Conservation (phyloP, 371 early-diverging fungal species). For the Blakeslea trispora region DNA sequence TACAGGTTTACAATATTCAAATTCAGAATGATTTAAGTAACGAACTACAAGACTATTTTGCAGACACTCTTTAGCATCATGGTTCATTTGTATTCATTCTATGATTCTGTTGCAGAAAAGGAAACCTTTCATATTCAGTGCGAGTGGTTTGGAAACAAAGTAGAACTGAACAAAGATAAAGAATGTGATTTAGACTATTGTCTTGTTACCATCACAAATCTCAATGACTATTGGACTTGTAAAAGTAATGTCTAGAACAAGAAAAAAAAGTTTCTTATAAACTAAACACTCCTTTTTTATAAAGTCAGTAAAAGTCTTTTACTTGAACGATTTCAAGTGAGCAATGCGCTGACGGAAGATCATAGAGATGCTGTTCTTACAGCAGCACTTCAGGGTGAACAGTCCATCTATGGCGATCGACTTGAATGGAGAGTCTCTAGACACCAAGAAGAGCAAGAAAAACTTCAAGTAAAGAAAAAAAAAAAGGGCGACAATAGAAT, state of each 20-base stretch:
- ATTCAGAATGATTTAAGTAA: too few relatives aligned
- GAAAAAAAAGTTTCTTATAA: too few relatives aligned
- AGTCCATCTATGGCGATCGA: background rate
- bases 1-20: too few relatives aligned
- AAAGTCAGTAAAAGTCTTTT: background rate
- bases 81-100: background rate
- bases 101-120: background rate
- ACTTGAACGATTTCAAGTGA: background rate
- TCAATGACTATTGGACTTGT: background rate
- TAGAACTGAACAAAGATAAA: background rate
- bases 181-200: background rate
- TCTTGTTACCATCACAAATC: background rate
- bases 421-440: slow-evolving; percentile 4
- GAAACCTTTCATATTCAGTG: slow-evolving; percentile 7
- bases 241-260: too few relatives aligned
- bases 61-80: too few relatives aligned
- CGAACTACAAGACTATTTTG: too few relatives aligned
- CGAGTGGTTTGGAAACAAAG: slow-evolving; percentile 1
- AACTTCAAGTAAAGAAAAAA: background rate
- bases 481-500: too few relatives aligned
- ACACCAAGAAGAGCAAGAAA: background rate
- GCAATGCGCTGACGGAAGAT: background rate
- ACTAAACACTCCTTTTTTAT: background rate
- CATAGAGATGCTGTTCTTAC: slow-evolving; percentile 1
- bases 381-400: slow-evolving; percentile 2